phyloP scores from a whole-genome alignment of 176 grass and related monocot genomes.

The Oryza glaberrima region DNA sequence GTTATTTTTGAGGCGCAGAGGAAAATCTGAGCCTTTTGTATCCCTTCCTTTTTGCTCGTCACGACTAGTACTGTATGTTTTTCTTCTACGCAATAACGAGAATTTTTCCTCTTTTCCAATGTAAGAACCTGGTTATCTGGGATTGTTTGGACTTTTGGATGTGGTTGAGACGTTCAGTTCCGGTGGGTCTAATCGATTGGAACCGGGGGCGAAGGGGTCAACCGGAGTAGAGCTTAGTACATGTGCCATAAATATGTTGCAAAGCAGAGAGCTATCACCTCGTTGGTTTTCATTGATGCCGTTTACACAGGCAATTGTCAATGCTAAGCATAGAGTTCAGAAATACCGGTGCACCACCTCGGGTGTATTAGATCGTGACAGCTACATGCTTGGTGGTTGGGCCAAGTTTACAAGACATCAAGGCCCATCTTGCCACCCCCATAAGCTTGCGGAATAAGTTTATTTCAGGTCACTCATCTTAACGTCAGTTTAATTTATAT shows the following conservation, averaged over 20 bases:
- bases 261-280: neutral
- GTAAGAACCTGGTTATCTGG: neutral
- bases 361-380: too few relatives aligned
- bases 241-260: neutral
- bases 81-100: neutral
- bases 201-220: neutral
- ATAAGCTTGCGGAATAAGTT: too few relatives aligned
- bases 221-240: neutral
- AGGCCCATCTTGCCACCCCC: too few relatives aligned
- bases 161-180: neutral
- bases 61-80: constrained; percentile 1
- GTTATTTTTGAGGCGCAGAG: constrained; percentile 24
- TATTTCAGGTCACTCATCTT: too few relatives aligned
- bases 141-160: neutral
- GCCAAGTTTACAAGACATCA: too few relatives aligned
- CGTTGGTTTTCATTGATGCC: neutral
- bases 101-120: neutral
- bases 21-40: constrained; percentile 20
- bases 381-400: too few relatives aligned
- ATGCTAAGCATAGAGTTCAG: neutral
- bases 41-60: neutral
- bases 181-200: neutral
- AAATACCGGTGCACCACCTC: neutral
- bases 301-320: neutral
- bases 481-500: too few relatives aligned